Percentiles rank a stretch among this genome's conserved stretches.
phyloP scores from a whole-genome alignment of 352 stramenopile genomes.

The Lagenidium giganteum region DNA sequence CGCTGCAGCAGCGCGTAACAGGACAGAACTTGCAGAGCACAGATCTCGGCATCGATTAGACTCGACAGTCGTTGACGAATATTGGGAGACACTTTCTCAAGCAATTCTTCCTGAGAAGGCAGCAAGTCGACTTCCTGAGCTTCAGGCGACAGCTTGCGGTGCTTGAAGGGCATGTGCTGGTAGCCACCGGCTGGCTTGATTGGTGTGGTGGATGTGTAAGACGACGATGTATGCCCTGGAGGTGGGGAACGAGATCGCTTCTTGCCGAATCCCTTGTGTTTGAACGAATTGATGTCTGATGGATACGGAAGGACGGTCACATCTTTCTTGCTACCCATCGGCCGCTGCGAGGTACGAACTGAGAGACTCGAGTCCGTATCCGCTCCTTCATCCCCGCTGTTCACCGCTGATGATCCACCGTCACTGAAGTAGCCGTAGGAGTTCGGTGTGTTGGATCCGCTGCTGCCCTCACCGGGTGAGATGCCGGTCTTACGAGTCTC shows the following conservation, averaged over 20 bases:
- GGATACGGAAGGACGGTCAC: conserved; percentile 15
- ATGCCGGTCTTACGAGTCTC: conserved; percentile 52
- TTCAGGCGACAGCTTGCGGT: conserved; percentile 21
- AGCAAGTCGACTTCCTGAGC: conserved; percentile 24
- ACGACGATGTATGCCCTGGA: neutral
- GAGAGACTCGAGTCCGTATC: conserved; percentile 22
- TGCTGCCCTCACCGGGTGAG: conserved; percentile 10
- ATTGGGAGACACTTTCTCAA: conserved; percentile 65
- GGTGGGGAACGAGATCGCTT: conserved; percentile 2
- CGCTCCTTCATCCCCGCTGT: conserved; percentile 46
- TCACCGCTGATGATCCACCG: conserved; percentile 38
- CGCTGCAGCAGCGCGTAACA: conserved; percentile 61
- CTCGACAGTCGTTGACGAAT: conserved; percentile 63
- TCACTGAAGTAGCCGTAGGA: conserved; percentile 58
- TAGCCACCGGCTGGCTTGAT: too few species aligned
- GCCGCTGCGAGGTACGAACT: conserved; percentile 1
- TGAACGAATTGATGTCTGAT: conserved; percentile 1
- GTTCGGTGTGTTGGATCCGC: neutral
- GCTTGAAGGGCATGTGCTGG: too few species aligned
- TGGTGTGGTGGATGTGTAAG: neutral
- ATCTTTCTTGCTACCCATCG: too few species aligned
- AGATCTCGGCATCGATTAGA: conserved; percentile 75
- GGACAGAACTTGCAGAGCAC: conserved; percentile 74
- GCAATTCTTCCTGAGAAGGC: conserved; percentile 71
- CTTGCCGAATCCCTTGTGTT: conserved; percentile 7